Evolutionary conservation across 495 filamentous ascomycete genomes (phyloP).

Genomic region (Cenococcum geophilum): DNA sequence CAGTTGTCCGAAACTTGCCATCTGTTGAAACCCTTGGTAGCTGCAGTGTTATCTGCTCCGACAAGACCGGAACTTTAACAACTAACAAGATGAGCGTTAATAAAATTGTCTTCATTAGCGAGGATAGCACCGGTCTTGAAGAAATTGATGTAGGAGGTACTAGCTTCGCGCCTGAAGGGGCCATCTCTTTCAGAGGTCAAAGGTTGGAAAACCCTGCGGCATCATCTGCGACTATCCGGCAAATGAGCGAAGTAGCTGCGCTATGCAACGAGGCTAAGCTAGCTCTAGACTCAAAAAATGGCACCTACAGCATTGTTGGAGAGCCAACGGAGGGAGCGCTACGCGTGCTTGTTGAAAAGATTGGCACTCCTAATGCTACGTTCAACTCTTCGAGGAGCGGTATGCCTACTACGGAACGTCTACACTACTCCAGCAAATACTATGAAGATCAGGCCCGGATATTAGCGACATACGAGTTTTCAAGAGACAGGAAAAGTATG

Average conservation of each 20-base stretch:
- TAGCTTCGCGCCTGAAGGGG: slow-evolving; percentile 81
- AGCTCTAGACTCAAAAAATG: slow-evolving; percentile 69
- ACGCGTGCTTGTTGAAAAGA: slow-evolving; percentile 86
- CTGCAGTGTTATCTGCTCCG: slow-evolving; percentile 99
- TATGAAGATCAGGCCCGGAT: slow-evolving; percentile 71
- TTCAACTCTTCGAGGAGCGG: slow-evolving; percentile 50
- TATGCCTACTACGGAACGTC: slow-evolving; percentile 49
- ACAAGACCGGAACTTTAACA: slow-evolving; percentile 97
- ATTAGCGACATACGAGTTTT: slow-evolving; percentile 92
- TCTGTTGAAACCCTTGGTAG: slow-evolving; percentile 97
- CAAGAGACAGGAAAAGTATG: slow-evolving; percentile 98
- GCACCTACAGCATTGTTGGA: slow-evolving; percentile 75
- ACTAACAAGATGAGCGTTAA: slow-evolving; percentile 99
- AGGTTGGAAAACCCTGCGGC: slow-evolving; percentile 60
- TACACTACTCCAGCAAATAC: slow-evolving; percentile 75
- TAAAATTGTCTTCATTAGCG: slow-evolving; percentile 77
- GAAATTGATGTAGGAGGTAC: slow-evolving; percentile 91
- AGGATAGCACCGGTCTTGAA: slow-evolving; percentile 66
- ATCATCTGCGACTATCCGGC: slow-evolving; percentile 69
- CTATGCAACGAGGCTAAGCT: slow-evolving; percentile 85
- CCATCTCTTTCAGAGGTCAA: slow-evolving; percentile 61
- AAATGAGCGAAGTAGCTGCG: slow-evolving; percentile 81
- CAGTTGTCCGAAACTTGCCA: slow-evolving; percentile 89
- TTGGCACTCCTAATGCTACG: slow-evolving; percentile 61
- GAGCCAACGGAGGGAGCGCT: slow-evolving; percentile 95